Base-by-base conservation (phyloP, 1,139 yeast genomes). In the Suhomyces yuchorum region DNA sequence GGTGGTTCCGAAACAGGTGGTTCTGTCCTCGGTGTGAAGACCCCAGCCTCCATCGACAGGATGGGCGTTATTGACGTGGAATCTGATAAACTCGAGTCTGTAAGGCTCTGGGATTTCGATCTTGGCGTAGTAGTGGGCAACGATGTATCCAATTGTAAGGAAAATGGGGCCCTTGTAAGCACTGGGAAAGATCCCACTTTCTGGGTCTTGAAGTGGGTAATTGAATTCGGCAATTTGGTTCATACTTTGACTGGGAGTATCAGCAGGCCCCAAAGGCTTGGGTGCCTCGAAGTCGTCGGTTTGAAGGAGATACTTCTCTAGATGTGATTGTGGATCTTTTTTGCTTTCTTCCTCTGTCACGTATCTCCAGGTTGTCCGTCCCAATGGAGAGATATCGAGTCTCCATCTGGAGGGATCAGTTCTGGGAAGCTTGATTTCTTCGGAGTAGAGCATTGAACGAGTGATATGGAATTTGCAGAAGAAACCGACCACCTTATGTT, bases 31-130 rank as follows among this genome's bases (percentile, higher is more conserved):
- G 3, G 91, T 81, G 62, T 93, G 98, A 44, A 95, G 75, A 0
- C 98, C 99, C 99, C 99, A 95, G 1, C 99, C 99, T n/a, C 99
- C 99, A 67, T 95, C 99, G 0, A 91, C 96, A 0, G 97, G 98
- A 63, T 93, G 97, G 0, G 98, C 85, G 0, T 89, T 80, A 62
- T 95, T 95, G 17, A 90, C 90, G 19, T 93, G 70, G 61, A 91
- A 93, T 48, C 98, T 76, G 35, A 87, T 82, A 65, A 95, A 71
- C 65, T 95, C 99, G 9, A 71, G 67, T 53, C 75, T 71, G 56
- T 79, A 82, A 26, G 82, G 85, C 37, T 82, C 83, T 0, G 93
- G 85, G 30, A 93, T 87, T 18, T 80, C 82, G 0, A 81, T 77
- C 36, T 81, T 79, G 18, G 93, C 78, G 63, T 83, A 84, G 63